These are phyloP conservation scores for Daucus carota DNA, from an alignment of 129 eudicot genomes.

Conservation along the genomic window DH1_v3.0 NC_030388.2:1601001-1601500, in stretches of 20 bases:
- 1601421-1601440: constrained; percentile 34
- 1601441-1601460: constrained; percentile 63
- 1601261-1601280: constrained; percentile 41
- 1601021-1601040: constrained; percentile 54
- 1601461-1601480: constrained; percentile 60
- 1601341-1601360: constrained; percentile 25
- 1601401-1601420: constrained; percentile 33
- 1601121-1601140: constrained; percentile 60
- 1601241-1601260: constrained; percentile 22
- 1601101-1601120: constrained; percentile 65
- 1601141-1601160: constrained; percentile 78
- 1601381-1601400: constrained; percentile 36
- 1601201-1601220: constrained; percentile 5
- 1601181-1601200: constrained; percentile 27
- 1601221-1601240: constrained; percentile 18
- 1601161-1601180: constrained; percentile 21
- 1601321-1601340: constrained; percentile 41
- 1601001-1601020: constrained; percentile 70
- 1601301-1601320: constrained; percentile 75
- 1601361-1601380: constrained; percentile 29
- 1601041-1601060: constrained; percentile 46
- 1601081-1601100: constrained; percentile 65
- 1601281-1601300: constrained; percentile 68
- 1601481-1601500: constrained; percentile 57
- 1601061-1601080: constrained; percentile 55